Evolutionary conservation across 768 basidiomycete genomes (phyloP).

Genomic region (Phlebiopsis flavidoalba): DNA sequence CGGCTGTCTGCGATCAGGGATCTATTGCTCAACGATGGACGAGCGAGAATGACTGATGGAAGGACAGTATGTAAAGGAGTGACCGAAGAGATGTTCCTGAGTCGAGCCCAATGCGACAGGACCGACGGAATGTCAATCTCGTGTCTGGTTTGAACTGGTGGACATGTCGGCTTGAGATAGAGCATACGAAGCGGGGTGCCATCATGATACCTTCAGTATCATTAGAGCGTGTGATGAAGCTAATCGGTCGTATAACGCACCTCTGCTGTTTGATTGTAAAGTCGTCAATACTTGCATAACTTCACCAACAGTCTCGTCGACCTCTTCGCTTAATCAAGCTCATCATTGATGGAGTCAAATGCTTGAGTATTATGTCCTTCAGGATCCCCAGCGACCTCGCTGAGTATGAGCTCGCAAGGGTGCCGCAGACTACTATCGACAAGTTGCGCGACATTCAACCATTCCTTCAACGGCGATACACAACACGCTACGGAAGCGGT

Average conservation of each 20-base stretch:
- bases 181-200: conserved; percentile 45
- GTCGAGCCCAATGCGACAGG: conserved; percentile 58
- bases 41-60: conserved; percentile 57
- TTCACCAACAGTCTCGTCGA: conserved; percentile 56
- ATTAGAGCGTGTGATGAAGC: neutral
- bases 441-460: conserved; percentile 35
- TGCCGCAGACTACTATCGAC: conserved; percentile 1
- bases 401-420: conserved; percentile 40
- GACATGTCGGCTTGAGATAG: conserved; percentile 44
- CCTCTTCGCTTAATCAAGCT: conserved; percentile 73
- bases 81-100: conserved; percentile 48
- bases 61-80: conserved; percentile 56
- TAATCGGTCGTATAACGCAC: conserved; percentile 32
- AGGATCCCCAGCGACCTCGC: conserved; percentile 64
- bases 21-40: conserved; percentile 62
- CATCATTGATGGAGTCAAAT: conserved; percentile 56
- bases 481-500: conserved; percentile 48
- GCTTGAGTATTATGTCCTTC: conserved; percentile 67
- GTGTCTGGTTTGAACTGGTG: no score
- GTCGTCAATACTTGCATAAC: conserved; percentile 53
- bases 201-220: conserved; percentile 28
- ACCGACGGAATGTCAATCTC: conserved; percentile 60
- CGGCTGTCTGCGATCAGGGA: conserved; percentile 66
- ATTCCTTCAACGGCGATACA: conserved; percentile 51
- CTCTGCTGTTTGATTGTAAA: conserved; percentile 50